Percentiles rank a stretch among this genome's conserved stretches.
Conservation (phyloP, 495 filamentous ascomycete species). For the Podospora sp. region DNA sequence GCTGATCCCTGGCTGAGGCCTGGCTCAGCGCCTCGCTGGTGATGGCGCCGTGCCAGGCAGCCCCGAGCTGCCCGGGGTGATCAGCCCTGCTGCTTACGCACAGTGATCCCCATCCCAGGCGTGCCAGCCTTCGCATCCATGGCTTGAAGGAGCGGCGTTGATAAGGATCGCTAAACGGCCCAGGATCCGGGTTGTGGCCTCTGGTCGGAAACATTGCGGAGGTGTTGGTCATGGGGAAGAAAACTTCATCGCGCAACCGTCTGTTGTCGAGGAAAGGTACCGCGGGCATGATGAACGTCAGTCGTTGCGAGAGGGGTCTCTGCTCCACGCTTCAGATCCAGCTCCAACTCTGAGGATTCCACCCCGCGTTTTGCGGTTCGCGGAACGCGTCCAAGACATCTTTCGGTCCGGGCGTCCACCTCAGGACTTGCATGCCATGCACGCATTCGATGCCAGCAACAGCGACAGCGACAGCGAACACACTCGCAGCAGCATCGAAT, state of each 20-base stretch:
- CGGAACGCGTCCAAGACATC: constrained; percentile 3
- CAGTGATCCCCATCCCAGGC: background rate
- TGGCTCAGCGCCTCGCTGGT: background rate
- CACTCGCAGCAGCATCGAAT: background rate
- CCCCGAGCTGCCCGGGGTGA: background rate
- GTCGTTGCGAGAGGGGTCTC: background rate
- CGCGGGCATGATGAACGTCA: background rate
- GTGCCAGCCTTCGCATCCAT: background rate
- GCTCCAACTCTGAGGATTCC: background rate
- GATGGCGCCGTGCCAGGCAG: constrained; percentile 6
- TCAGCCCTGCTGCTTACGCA: constrained; percentile 17
- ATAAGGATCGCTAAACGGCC: constrained; percentile 17
- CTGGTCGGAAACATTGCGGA: background rate
- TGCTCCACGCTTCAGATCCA: background rate
- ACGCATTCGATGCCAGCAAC: too few relatives aligned
- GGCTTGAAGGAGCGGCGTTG: constrained; percentile 6
- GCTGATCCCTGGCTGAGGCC: constrained; percentile 7
- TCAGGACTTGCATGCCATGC: background rate
- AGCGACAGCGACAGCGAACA: background rate
- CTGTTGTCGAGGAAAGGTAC: background rate
- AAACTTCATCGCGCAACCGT: background rate
- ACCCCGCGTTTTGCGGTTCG: constrained; percentile 2
- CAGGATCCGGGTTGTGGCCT: background rate
- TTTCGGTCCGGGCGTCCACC: constrained; percentile 5
- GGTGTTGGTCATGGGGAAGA: background rate